A percentile compares a stretch with the other conserved stretches of the same genome.
Evolutionary conservation across 345 rosid species (phyloP).

Genomic region (Schrenkiella parvula): DNA sequence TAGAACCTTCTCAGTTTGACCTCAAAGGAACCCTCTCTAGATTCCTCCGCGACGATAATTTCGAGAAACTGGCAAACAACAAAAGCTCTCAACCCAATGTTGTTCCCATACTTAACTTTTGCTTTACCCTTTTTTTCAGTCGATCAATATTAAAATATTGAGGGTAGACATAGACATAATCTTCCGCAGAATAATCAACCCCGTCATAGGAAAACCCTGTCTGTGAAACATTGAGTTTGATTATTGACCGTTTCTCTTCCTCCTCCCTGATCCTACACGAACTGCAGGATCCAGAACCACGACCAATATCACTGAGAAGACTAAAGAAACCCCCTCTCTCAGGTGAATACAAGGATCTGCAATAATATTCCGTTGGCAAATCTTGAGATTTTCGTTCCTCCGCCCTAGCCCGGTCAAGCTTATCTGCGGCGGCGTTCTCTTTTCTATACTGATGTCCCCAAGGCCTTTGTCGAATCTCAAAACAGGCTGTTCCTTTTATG

Average conservation of each 20-base stretch:
- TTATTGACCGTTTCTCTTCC: constrained; percentile 28
- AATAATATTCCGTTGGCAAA: constrained; percentile 47
- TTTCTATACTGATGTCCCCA: constrained; percentile 68
- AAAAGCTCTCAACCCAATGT: constrained; percentile 49
- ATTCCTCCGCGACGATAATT: constrained; percentile 24
- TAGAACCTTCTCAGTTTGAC: constrained; percentile 52
- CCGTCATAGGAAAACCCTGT: constrained; percentile 41
- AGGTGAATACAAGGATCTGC: constrained; percentile 59
- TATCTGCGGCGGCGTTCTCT: constrained; percentile 36
- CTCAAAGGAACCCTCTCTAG: constrained; percentile 24
- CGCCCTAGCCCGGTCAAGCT: constrained; percentile 45
- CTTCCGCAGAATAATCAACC: constrained; percentile 37
- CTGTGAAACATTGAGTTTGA: constrained; percentile 28
- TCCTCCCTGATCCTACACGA: constrained; percentile 45
- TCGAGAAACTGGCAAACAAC: constrained; percentile 55
- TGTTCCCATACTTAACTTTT: constrained; percentile 48
- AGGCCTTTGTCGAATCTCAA: constrained; percentile 46
- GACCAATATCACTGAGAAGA: constrained; percentile 46
- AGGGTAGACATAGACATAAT: constrained; percentile 47
- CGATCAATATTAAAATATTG: constrained; percentile 21
- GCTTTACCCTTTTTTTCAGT: constrained; percentile 2
- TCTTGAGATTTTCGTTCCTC: constrained; percentile 52
- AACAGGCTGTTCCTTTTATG: constrained; percentile 35
- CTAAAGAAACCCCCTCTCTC: constrained; percentile 64
- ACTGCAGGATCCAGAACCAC: constrained; percentile 46